Evolutionary conservation across 331 rosid species (phyloP), one percentile per base, ranked within the genome.

Genomic region (Quercus lobata): DNA sequence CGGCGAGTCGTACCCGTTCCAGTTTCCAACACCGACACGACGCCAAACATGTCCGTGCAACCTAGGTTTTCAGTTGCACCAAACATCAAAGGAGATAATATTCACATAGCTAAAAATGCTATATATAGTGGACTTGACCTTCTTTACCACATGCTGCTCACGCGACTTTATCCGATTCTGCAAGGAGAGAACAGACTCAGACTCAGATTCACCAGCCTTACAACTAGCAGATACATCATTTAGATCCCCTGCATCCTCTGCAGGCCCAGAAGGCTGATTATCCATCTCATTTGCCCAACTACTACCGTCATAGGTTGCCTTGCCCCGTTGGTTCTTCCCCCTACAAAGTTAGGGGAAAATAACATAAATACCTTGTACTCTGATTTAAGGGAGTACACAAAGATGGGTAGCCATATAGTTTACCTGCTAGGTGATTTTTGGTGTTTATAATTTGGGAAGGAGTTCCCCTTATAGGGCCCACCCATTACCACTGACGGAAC

Each of bases 401-500:
- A 71, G 57, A 84, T 60, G 73, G 17, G 68, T 49, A 58, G 52
- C 66, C 16, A 72, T 55, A 77, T 17, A 82, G 74, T 80, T 76
- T 76, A 89, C 99, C 93, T 89, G 93, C 88, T 83, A 62, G 88
- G 89, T 15, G 97, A 88, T 79, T 88, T 90, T 78, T 93, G 98
- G 75, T 78, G 87, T 81, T 87, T 92, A 74, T 68, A 78, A 75
- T 84, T 89, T 58, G 92, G 82, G 77, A 81, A 74, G 1, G 88
- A 54, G 81, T 72, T 88, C 69, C 89, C 92, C 80, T 84, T 93
- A 72, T 80, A 86, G 52, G 90, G 80, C 54, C 87, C 97, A 80
- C 80, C 92, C 86, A 79, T 86, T 68, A 86, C 88, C 35, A 90
- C 86, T 29, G 99, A 93, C 17, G 95, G 98, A 78, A 93, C 85